Evolutionary conservation across 805 yeast genomes (phyloP).

Genomic region (Kluyveromyces aestuarii): DNA sequence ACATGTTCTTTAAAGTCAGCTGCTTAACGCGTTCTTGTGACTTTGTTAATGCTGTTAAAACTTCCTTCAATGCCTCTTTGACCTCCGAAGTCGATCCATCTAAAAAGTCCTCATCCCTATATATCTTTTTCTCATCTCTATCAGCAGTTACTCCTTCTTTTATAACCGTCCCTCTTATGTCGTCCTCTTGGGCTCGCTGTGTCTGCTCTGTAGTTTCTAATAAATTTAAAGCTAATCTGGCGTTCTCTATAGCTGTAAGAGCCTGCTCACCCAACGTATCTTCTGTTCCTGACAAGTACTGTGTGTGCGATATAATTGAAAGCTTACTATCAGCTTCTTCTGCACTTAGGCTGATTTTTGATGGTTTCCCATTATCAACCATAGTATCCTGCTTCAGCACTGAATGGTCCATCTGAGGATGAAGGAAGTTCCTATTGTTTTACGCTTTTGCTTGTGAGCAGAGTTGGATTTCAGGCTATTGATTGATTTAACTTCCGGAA

Average conservation of each 20-base stretch:
- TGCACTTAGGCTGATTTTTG: background rate
- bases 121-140: background rate
- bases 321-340: slow-evolving; percentile 1
- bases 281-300: slow-evolving; percentile 1
- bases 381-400: background rate
- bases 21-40: slow-evolving; percentile 27
- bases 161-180: background rate
- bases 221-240: background rate
- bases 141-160: background rate
- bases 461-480: background rate
- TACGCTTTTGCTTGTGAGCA: background rate
- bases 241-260: slow-evolving; percentile 5
- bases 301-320: background rate
- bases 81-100: background rate
- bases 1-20: slow-evolving; percentile 30
- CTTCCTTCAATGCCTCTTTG: background rate
- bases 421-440: background rate
- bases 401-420: background rate
- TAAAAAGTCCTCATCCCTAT: background rate
- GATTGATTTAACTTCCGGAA: too few species aligned
- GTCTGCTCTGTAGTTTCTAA: background rate
- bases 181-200: background rate
- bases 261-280: slow-evolving; percentile 3
- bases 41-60: slow-evolving; percentile 16
- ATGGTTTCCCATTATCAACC: background rate